Percentiles rank a stretch among this genome's conserved stretches.
Conservation (phyloP, 164 flowering plant genomes). For the Tetracentron sinense region DNA sequence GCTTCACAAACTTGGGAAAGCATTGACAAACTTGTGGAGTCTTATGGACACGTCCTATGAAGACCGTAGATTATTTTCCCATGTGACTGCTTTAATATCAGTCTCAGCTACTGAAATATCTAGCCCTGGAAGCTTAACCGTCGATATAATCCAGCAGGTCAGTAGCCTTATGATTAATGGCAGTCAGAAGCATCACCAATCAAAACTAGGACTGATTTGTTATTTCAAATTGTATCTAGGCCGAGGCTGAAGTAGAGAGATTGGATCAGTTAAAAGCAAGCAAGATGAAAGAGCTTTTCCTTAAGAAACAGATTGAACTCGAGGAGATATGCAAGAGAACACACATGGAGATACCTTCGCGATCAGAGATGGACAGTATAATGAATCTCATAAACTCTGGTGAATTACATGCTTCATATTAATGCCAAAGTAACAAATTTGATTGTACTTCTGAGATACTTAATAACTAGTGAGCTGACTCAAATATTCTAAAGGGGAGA, state of each 20-base stretch:
- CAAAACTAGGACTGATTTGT: not conserved
- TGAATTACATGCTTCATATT: constrained; percentile 5
- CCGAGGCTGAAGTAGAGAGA: constrained; percentile 82
- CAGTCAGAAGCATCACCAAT: constrained; percentile 4
- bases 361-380: constrained; percentile 54
- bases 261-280: constrained; percentile 84
- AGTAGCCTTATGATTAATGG: not conserved
- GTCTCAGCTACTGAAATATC: constrained; percentile 54
- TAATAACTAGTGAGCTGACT: constrained; percentile 17
- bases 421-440: not conserved
- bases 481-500: constrained; percentile 56
- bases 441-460: not conserved
- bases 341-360: constrained; percentile 77
- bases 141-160: constrained; percentile 64
- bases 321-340: constrained; percentile 69
- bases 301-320: constrained; percentile 68
- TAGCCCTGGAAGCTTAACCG: constrained; percentile 77
- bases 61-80: constrained; percentile 63
- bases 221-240: constrained; percentile 42
- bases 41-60: constrained; percentile 75
- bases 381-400: constrained; percentile 66
- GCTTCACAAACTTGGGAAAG: constrained; percentile 81
- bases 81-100: constrained; percentile 43
- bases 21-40: constrained; percentile 78
- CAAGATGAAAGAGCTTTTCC: constrained; percentile 89